Evolutionary conservation across 2,329 filamentous ascomycete genomes (phyloP), one percentile per base, ranked within the genome.

Genomic region (Berkeleyomyces rouxiae): DNA sequence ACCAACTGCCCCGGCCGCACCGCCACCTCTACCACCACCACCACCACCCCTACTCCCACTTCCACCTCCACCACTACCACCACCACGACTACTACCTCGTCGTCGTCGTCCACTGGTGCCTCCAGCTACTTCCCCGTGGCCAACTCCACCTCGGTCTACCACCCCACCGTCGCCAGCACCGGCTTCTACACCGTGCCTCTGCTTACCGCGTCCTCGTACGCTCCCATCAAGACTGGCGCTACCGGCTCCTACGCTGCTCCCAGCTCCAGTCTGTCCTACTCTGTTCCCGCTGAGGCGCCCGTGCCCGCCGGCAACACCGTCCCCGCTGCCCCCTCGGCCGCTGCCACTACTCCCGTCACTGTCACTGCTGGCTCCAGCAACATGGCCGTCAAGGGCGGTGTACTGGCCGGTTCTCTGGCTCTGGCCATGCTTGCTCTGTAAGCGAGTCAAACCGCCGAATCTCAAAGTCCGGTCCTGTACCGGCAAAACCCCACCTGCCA

Each of bases 371-470:
- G 59, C 23, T 59, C 59, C n/a, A 55, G 40, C 40, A 58, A 53
- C 23, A 43, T 59, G 31, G 58, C 42, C 23, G 11, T 66, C 36
- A 65, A 64, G 58, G 64, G 55, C 13, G 62, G 61, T 39, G 58
- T 67, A n/a, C 51, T 66, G 31, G 59, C 59, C n/a, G 64, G 59
- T 60, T 62, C 64, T 33, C 53, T 65, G 40, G 58, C 62, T n/a
- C 53, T 66, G 39, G 62, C 59, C 53, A 53, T 65, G 62, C 44
- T 65, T 42, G 55, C 61, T 59, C 64, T 66, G 46, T 65, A 65
- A 64, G 59, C 39, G 16, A 16, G 44, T 3, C 40, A 36, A 33
- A 33, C 6, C 33, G 43, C 16, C 53, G n/a, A 46, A 31, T 10
- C 43, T 7, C 0, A 11, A 7, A 16, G 13, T 53, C 36, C 37